Percentiles rank a stretch among this genome's conserved stretches.
Evolutionary conservation across 1,284 basidiomycete species (phyloP).

Genomic region (Cryptococcus amylolentus): DNA sequence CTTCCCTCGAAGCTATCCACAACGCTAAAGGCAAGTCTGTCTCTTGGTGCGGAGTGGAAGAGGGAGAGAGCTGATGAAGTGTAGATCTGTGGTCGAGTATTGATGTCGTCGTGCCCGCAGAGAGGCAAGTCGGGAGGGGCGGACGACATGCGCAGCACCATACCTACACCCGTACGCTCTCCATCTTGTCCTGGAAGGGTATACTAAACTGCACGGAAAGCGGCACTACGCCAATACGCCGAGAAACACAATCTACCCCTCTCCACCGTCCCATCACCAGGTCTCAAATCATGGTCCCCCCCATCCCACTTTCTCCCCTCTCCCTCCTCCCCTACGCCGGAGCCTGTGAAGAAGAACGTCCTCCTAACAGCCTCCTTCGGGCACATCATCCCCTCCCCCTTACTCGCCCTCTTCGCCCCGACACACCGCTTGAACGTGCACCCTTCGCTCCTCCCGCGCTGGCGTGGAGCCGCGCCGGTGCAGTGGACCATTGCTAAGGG

Average conservation of each 20-base stretch:
- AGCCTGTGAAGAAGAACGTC: conserved; percentile 50
- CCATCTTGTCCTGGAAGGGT: not conserved
- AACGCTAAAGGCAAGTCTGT: conserved; percentile 35
- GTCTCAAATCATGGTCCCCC: conserved; percentile 8
- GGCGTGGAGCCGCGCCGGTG: conserved; percentile 87
- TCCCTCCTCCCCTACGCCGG: conserved; percentile 22
- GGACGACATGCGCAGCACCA: conserved; percentile 12
- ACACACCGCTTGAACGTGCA: conserved; percentile 81
- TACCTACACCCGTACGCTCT: not conserved
- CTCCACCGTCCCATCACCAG: conserved; percentile 5
- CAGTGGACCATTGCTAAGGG: conserved; percentile 74
- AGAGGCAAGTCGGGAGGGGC: conserved; percentile 17
- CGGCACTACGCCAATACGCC: conserved; percentile 13
- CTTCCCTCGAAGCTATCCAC: conserved; percentile 42
- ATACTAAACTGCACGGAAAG: conserved; percentile 6
- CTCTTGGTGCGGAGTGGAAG: not conserved
- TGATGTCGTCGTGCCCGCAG: conserved; percentile 33
- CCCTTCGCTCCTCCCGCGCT: conserved; percentile 81
- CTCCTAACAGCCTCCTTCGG: conserved; percentile 91
- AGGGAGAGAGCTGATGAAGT: not conserved
- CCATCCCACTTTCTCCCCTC: conserved; percentile 49
- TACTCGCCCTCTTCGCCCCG: conserved; percentile 65
- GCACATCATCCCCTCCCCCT: conserved; percentile 67
- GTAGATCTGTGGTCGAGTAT: conserved; percentile 43
- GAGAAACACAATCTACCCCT: conserved; percentile 3